Conservation (phyloP, 1,284 basidiomycete genomes). For the Papiliotrema fonsecae region DNA sequence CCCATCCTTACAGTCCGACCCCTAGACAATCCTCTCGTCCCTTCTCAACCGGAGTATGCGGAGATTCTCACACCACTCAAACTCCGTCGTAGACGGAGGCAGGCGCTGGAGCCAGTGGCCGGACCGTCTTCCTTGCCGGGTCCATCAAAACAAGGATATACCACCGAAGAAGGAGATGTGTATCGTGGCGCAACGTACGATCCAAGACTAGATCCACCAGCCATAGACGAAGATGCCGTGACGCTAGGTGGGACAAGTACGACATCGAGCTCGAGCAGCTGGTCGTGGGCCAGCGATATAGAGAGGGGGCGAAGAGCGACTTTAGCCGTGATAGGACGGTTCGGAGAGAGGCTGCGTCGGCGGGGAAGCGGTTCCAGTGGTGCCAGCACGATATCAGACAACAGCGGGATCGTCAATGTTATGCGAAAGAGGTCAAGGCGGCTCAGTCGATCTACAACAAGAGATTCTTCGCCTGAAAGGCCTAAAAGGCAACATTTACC, state of each 20-base stretch:
- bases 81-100: background rate
- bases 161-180: constrained; percentile 40
- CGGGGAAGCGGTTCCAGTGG: constrained; percentile 27
- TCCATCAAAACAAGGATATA: constrained; percentile 32
- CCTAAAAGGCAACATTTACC: constrained; percentile 37
- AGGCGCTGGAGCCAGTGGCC: background rate
- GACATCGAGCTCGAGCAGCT: constrained; percentile 27
- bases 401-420: constrained; percentile 7
- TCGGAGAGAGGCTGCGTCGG: constrained; percentile 42
- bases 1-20: constrained; percentile 2
- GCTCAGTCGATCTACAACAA: constrained; percentile 17
- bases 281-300: constrained; percentile 36
- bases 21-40: background rate
- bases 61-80: constrained; percentile 8
- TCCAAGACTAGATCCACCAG: constrained; percentile 17
- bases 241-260: constrained; percentile 22
- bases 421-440: constrained; percentile 11
- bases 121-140: constrained; percentile 16
- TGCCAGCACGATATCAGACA: constrained; percentile 7
- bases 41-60: constrained; percentile 4
- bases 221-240: constrained; percentile 30
- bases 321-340: constrained; percentile 36
- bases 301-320: constrained; percentile 34
- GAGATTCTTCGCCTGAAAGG: constrained; percentile 17
- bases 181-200: constrained; percentile 39